A percentile compares a stretch with the other conserved stretches of the same genome.
Conservation (phyloP, 352 stramenopile genomes). For the Globisporangium carolinianum region DNA sequence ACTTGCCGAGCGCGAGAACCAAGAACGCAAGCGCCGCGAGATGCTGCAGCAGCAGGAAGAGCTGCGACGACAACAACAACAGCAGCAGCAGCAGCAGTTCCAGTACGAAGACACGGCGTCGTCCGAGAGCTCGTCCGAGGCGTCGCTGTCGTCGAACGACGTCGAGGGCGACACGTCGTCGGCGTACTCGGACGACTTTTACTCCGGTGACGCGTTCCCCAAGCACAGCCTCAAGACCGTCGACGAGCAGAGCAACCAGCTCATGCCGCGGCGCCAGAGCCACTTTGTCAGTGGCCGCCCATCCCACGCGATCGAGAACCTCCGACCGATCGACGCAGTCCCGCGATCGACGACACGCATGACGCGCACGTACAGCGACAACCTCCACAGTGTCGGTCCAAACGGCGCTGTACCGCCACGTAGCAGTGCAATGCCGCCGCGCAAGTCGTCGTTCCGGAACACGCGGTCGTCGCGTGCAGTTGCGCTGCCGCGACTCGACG, state of each 20-base stretch:
- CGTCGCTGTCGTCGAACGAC: constrained; percentile 63
- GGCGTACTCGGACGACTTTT: constrained; percentile 58
- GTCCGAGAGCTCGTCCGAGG: constrained; percentile 51
- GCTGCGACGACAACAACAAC: constrained; percentile 15
- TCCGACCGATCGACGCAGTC: constrained; percentile 44
- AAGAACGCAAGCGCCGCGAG: constrained; percentile 15
- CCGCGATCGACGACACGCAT: constrained; percentile 22
- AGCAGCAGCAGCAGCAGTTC: constrained; percentile 25
- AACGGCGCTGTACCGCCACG: constrained; percentile 16
- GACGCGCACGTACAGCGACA: constrained; percentile 40
- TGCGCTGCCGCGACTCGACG: constrained; percentile 59
- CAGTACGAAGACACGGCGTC: constrained; percentile 67
- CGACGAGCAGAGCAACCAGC: constrained; percentile 60
- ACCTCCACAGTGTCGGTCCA: constrained; percentile 19
- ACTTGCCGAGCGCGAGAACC: constrained; percentile 12
- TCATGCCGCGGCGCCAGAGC: constrained; percentile 27
- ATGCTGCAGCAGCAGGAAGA: constrained; percentile 18
- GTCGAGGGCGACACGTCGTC: constrained; percentile 63
- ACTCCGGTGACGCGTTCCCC: constrained; percentile 44
- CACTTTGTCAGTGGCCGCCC: constrained; percentile 17
- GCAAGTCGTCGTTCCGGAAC: constrained; percentile 72
- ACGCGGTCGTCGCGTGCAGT: constrained; percentile 71
- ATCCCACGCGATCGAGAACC: constrained; percentile 38
- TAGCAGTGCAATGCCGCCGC: constrained; percentile 25
- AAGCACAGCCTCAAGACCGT: constrained; percentile 70